Percentiles rank a stretch among this genome's conserved stretches.
Conservation (phyloP, 2,329 filamentous ascomycete species). For the Fusarium chlamydosporum region DNA sequence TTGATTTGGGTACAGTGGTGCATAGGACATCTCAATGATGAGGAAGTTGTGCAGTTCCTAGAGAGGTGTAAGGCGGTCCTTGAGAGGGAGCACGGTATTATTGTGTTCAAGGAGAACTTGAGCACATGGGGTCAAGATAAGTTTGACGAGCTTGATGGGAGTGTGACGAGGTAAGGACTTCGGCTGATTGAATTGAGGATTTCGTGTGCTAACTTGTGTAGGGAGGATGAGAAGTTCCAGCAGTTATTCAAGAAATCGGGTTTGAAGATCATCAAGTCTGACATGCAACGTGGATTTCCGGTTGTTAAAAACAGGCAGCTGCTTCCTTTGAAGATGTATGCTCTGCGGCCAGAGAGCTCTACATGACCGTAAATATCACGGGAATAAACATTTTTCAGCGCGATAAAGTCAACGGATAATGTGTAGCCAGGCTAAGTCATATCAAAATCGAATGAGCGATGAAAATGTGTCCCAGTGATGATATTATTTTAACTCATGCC, state of each 20-base stretch:
- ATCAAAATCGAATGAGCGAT: too few species aligned
- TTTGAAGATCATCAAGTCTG: slow-evolving; percentile 75
- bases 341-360: slow-evolving; percentile 68
- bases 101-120: slow-evolving; percentile 76
- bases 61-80: slow-evolving; percentile 66
- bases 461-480: too few species aligned
- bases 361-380: background rate
- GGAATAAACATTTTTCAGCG: too few species aligned
- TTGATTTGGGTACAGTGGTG: slow-evolving; percentile 95
- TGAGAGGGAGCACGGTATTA: slow-evolving; percentile 48
- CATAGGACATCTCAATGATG: slow-evolving; percentile 83
- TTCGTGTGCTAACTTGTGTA: background rate
- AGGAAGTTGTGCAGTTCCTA: slow-evolving; percentile 77
- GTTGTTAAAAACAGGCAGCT: slow-evolving; percentile 67
- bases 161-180: slow-evolving; percentile 73
- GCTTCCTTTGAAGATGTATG: slow-evolving; percentile 83
- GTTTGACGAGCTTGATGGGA: slow-evolving; percentile 82
- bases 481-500: background rate
- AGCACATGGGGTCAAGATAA: slow-evolving; percentile 71
- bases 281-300: slow-evolving; percentile 78
- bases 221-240: slow-evolving; percentile 77
- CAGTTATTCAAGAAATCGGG: slow-evolving; percentile 77
- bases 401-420: too few species aligned
- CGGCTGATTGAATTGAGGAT: background rate
- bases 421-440: too few species aligned